phyloP scores from a whole-genome alignment of 202 grass and related monocot genomes.

The Bolboschoenoplectus hybrid region DNA sequence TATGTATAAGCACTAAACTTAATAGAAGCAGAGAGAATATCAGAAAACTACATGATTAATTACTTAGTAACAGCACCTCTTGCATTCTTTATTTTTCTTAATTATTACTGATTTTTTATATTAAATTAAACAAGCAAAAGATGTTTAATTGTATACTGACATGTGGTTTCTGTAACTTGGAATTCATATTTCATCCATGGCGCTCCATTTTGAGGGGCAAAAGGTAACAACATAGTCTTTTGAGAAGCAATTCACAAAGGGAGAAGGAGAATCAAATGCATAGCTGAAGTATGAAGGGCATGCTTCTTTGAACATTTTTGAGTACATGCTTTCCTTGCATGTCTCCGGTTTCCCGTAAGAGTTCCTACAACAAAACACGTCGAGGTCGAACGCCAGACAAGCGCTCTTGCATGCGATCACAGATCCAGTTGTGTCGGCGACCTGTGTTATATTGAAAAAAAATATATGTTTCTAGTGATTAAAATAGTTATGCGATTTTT shows the following conservation, averaged over 20 bases:
- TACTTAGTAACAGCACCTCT: background rate
- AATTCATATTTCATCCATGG: conserved; percentile 1
- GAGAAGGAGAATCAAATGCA: conserved; percentile 65
- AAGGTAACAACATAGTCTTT: conserved; percentile 67
- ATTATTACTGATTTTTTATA: background rate
- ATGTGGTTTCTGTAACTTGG: background rate
- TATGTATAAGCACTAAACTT: background rate
- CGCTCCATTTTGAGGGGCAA: conserved; percentile 69
- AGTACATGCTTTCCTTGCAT: conserved; percentile 69
- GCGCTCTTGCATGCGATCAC: conserved; percentile 92
- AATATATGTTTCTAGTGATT: background rate
- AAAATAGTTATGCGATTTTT: background rate
- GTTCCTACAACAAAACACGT: conserved; percentile 81
- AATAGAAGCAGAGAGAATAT: background rate
- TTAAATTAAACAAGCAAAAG: background rate
- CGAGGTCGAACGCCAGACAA: conserved; percentile 69
- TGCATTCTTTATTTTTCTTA: background rate
- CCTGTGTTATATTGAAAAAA: conserved; percentile 8
- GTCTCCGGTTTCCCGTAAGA: conserved; percentile 61
- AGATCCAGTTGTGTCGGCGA: background rate
- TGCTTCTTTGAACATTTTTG: conserved; percentile 70
- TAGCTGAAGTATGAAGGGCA: conserved; percentile 82
- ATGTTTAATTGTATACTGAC: background rate
- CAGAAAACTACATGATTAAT: background rate
- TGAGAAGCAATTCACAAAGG: conserved; percentile 56